Evolutionary conservation across 148 eudicot species (phyloP).

Genomic region (Silene conica): DNA sequence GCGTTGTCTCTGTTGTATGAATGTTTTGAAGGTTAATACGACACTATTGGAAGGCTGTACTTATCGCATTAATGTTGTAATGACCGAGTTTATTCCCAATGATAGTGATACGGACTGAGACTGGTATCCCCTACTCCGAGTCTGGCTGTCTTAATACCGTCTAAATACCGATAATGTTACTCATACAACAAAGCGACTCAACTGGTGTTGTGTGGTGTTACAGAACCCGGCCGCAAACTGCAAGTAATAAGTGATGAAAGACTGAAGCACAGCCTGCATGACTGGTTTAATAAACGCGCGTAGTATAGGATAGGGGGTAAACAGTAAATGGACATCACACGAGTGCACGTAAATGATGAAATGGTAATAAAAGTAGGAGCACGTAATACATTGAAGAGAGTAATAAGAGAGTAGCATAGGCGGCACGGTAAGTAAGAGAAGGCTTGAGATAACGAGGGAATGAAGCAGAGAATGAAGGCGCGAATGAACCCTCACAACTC

Average conservation of each 20-base stretch:
- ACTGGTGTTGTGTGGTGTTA: not conserved
- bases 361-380: slow-evolving; percentile 47
- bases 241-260: not conserved
- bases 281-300: not conserved
- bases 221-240: too few relatives aligned
- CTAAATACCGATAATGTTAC: too few relatives aligned
- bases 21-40: too few relatives aligned
- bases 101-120: too few relatives aligned
- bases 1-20: not conserved
- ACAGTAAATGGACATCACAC: slow-evolving; percentile 9
- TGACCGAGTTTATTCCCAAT: too few relatives aligned
- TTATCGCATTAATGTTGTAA: too few relatives aligned
- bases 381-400: too few relatives aligned
- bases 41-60: too few relatives aligned
- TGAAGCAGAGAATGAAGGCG: not conserved
- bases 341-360: slow-evolving; percentile 41
- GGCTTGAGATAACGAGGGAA: not conserved
- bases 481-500: not conserved
- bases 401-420: slow-evolving; percentile 21
- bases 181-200: not conserved
- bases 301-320: too few relatives aligned
- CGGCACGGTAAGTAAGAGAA: slow-evolving; percentile 18
- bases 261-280: slow-evolving; percentile 6
- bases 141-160: too few relatives aligned
- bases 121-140: too few relatives aligned